Percentiles rank a stretch among this genome's conserved stretches.
Evolutionary conservation across 2,329 filamentous ascomycete species (phyloP).

Genomic region (Didymellaceae sp.): DNA sequence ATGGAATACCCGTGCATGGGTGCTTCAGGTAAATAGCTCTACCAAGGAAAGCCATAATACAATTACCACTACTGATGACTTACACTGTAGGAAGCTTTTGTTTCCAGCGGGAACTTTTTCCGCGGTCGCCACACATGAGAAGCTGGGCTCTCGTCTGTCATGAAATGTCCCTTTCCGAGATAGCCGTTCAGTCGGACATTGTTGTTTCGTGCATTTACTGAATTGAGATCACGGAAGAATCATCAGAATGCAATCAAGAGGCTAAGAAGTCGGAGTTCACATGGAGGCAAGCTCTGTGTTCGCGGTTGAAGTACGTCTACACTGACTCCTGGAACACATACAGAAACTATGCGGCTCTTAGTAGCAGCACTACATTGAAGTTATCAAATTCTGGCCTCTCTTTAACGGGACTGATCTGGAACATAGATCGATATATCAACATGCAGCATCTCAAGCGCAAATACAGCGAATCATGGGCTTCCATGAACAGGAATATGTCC

Average conservation of each 20-base stretch:
- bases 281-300: background rate
- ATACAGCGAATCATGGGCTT: background rate
- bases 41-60: background rate
- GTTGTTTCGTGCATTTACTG: background rate
- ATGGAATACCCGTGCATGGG: background rate
- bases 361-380: background rate
- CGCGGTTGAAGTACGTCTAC: background rate
- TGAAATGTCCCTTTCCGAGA: background rate
- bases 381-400: background rate
- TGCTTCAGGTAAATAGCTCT: background rate
- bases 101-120: background rate
- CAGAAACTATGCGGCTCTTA: background rate
- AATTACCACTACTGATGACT: background rate
- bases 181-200: background rate
- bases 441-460: background rate
- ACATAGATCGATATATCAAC: background rate
- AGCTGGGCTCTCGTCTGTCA: background rate
- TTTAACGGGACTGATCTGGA: background rate
- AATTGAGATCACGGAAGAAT: too few species aligned
- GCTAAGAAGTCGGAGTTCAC: background rate
- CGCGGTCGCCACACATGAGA: background rate
- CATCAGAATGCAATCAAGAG: background rate
- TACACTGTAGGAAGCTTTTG: background rate
- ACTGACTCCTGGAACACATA: background rate
- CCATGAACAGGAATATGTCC: background rate